Evolutionary conservation across 768 basidiomycete species (phyloP).

Genomic region (Psilocybe subaeruginosa): DNA sequence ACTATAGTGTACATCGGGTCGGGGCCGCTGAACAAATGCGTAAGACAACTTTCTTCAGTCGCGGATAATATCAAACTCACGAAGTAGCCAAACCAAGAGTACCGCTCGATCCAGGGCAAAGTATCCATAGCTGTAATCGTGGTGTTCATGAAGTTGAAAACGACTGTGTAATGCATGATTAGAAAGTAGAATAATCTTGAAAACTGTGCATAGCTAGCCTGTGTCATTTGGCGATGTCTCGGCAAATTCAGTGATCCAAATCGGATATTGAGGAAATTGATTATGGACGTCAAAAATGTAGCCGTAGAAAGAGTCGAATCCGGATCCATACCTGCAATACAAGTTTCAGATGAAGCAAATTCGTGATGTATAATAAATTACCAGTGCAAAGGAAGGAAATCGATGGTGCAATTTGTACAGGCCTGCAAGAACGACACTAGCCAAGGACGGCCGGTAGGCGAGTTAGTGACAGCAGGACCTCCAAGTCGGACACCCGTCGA

Average conservation of each 20-base stretch:
- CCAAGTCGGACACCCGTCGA: slow-evolving; percentile 52
- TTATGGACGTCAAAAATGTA: slow-evolving; percentile 58
- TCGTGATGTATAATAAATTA: slow-evolving; percentile 18
- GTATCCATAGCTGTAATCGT: slow-evolving; percentile 59
- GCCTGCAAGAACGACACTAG: slow-evolving; percentile 52
- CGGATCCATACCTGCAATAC: slow-evolving; percentile 55
- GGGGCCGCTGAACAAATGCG: slow-evolving; percentile 37
- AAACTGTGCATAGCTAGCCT: slow-evolving; percentile 27
- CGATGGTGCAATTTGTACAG: slow-evolving; percentile 52
- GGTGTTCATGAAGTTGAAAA: slow-evolving; percentile 57
- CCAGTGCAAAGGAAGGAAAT: slow-evolving; percentile 56
- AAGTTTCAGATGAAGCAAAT: neutral
- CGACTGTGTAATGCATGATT: slow-evolving; percentile 32
- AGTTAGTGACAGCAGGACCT: slow-evolving; percentile 59
- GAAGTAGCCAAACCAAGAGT: slow-evolving; percentile 61
- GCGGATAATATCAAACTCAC: slow-evolving; percentile 6
- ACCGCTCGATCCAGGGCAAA: slow-evolving; percentile 61
- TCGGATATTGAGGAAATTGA: slow-evolving; percentile 48
- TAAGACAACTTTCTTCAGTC: neutral
- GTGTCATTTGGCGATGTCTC: slow-evolving; percentile 51
- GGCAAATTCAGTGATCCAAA: slow-evolving; percentile 72
- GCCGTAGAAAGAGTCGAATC: slow-evolving; percentile 53
- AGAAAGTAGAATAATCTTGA: neutral
- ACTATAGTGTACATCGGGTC: slow-evolving; percentile 44
- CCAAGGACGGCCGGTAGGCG: slow-evolving; percentile 57